Evolutionary conservation across 2,329 filamentous ascomycete species (phyloP), one percentile per base, ranked within the genome.

Genomic region (Hypomyces rosellus): DNA sequence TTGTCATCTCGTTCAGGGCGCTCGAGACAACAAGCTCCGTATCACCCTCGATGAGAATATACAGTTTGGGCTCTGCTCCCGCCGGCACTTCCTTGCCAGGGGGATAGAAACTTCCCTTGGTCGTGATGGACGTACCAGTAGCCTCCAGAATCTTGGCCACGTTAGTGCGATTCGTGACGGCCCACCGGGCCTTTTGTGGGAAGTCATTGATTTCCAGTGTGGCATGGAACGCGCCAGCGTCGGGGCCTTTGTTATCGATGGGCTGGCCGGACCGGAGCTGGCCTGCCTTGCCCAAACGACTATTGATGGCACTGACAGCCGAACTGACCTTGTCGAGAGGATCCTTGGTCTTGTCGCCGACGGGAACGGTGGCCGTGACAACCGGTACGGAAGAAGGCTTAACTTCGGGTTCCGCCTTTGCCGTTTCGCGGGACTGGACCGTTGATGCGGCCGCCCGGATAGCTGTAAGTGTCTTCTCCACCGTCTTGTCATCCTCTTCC

Each of bases 141-240:
- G 88, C 82, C 64, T 99, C 93, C 57, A 99, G 78, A 60, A 99
- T 96, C 76, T 97, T 99, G 59, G 92, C 91, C 51, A 99, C 93
- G 63, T 99, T 99, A 34, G 93, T 97, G 57, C 93, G 84, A 68
- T 99, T 99, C 37, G 93, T 99, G 72, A 99, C 93, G 11, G 90
- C 92, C 93, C 93, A 99, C 60, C 93, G 83, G 56, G 93, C 93
- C 76, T 96, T 97, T 68, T 99, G 93, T 34, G 93, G 93, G 70
- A 97, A 97, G 70, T 99, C 93, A 69, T 99, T 99, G 80, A 99
- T 99, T 69, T 97, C 93, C 54, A 99, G 77, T 4, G 92, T 97
- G 14, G 93, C 91, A 67, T 99, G 93, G 78, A 90, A 99, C 0
- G 91, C 90, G 46, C 93, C 93, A 3, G 93, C 93, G 68, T 99